These are phyloP conservation scores for Borovskyia barvae DNA, from an alignment of 208 protist species.

Conservation along the genomic window DNA sequence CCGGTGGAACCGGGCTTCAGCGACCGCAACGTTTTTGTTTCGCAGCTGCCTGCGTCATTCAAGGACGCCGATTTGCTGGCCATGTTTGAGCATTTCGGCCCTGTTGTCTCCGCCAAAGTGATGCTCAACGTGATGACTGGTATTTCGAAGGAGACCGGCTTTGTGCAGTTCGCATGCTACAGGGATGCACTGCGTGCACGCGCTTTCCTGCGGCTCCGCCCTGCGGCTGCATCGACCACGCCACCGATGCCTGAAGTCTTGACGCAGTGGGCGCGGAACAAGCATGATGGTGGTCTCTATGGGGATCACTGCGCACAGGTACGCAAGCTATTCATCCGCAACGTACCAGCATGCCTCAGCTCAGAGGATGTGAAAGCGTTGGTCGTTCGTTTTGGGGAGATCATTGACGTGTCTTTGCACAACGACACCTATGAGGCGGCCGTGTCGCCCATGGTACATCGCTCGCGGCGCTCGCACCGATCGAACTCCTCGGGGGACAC, in stretches of 20 bases:
- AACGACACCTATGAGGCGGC: slow-evolving; percentile 44
- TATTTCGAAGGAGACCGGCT: slow-evolving; percentile 39
- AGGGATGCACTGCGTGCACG: slow-evolving; percentile 12
- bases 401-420: slow-evolving; percentile 52
- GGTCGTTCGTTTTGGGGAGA: slow-evolving; percentile 39
- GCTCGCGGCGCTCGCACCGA: neutral
- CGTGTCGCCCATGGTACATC: neutral
- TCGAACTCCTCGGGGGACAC: neutral
- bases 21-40: slow-evolving; percentile 47
- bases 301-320: slow-evolving; percentile 48
- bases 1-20: slow-evolving; percentile 19
- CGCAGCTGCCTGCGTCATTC: slow-evolving; percentile 33
- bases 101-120: slow-evolving; percentile 37
- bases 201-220: slow-evolving; percentile 11
- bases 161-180: slow-evolving; percentile 33
- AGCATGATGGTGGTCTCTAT: slow-evolving; percentile 64
- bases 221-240: neutral
- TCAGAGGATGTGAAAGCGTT: slow-evolving; percentile 26
- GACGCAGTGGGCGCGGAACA: slow-evolving; percentile 67
- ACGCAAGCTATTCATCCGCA: slow-evolving; percentile 80
- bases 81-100: slow-evolving; percentile 36
- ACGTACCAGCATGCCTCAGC: slow-evolving; percentile 57
- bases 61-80: slow-evolving; percentile 25
- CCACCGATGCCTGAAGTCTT: slow-evolving; percentile 31
- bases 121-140: slow-evolving; percentile 57